phyloP scores from a whole-genome alignment of 1,284 basidiomycete species.

The Trichosporon ovoides region DNA sequence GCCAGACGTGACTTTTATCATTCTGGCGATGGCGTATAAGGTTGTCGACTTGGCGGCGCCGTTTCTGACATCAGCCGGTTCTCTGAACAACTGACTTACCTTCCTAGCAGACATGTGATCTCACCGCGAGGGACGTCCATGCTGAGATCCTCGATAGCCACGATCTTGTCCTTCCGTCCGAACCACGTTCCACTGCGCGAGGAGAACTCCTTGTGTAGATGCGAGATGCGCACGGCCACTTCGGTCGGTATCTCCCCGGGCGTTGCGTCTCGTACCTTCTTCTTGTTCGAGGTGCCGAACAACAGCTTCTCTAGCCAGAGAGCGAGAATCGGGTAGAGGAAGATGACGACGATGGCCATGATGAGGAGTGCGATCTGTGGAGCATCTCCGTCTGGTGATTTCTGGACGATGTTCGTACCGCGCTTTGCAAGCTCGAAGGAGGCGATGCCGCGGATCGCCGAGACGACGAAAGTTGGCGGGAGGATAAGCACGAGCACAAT shows the following conservation, averaged over 20 bases:
- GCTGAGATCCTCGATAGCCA: slow-evolving; percentile 61
- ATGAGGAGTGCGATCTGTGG: slow-evolving; percentile 59
- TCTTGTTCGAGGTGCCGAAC: slow-evolving; percentile 53
- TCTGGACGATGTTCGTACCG: slow-evolving; percentile 54
- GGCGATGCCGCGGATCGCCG: slow-evolving; percentile 60
- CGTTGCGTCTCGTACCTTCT: not conserved
- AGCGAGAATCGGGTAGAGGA: slow-evolving; percentile 65
- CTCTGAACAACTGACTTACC: slow-evolving; percentile 6
- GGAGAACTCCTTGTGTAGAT: slow-evolving; percentile 27
- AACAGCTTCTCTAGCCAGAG: slow-evolving; percentile 57
- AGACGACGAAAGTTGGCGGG: slow-evolving; percentile 68
- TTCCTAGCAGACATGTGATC: slow-evolving; percentile 67
- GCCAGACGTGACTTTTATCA: slow-evolving; percentile 61
- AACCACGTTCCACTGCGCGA: slow-evolving; percentile 23
- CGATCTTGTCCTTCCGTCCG: slow-evolving; percentile 50
- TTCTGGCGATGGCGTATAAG: slow-evolving; percentile 61
- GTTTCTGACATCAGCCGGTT: slow-evolving; percentile 17
- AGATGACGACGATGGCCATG: slow-evolving; percentile 57
- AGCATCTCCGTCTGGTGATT: slow-evolving; percentile 60
- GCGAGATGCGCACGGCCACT: slow-evolving; percentile 23
- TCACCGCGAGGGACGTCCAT: slow-evolving; percentile 63
- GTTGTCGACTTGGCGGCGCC: slow-evolving; percentile 73
- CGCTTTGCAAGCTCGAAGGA: slow-evolving; percentile 61
- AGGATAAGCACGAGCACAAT: slow-evolving; percentile 63
- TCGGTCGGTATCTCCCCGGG: slow-evolving; percentile 8